Base-by-base conservation (phyloP, 176 grass and related monocot genomes). In the Melocanna baccifera region DNA sequence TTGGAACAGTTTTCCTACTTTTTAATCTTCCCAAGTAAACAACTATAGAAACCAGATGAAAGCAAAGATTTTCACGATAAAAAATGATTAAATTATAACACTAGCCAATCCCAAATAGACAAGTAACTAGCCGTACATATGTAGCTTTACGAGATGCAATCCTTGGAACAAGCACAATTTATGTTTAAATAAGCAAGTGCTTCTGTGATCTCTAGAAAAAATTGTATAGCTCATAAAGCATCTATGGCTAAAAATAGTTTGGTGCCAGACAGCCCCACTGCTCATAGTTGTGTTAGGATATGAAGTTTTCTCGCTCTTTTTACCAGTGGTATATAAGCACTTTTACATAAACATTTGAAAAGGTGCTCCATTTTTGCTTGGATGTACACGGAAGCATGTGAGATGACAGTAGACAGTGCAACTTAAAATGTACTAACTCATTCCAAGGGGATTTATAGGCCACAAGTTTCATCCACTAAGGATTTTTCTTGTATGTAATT, bases 141-240 rank as follows among this genome's bases (percentile, higher is more conserved):
- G 79, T 67, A 87, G 73, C 41, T 83, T 90, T 83, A 83, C 84
- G 23, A 90, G 79, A 79, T 87, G 59, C 74, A 87, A 67, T 61
- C 88, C 79, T 87, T 40, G 84, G 48, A 86, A 63, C 59, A 83
- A 67, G 79, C 79, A 86, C n/a, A 58, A 8, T 51, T 26, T 12
- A 59, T 78, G 67, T 86, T 86, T 83, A 87, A 87, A 73, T 67
- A 43, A 30, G 79, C 79, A 83, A 79, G 79, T 78, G 48, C 68
- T 68, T 79, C 37, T 77, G 39, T 47, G 66, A 73, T 86, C 51
- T 73, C 67, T 58, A 83, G 74, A 77, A 73, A 55, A 86, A 75
- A 67, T 48, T 79, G 47, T 28, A 51, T 64, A 68, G 84, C 72
- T 86, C 84, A 78, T 86, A 86, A 86, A 86, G 79, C 48, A 64